phyloP scores from a whole-genome alignment of 768 basidiomycete genomes.

The Pilatotrama ljubarskyi region DNA sequence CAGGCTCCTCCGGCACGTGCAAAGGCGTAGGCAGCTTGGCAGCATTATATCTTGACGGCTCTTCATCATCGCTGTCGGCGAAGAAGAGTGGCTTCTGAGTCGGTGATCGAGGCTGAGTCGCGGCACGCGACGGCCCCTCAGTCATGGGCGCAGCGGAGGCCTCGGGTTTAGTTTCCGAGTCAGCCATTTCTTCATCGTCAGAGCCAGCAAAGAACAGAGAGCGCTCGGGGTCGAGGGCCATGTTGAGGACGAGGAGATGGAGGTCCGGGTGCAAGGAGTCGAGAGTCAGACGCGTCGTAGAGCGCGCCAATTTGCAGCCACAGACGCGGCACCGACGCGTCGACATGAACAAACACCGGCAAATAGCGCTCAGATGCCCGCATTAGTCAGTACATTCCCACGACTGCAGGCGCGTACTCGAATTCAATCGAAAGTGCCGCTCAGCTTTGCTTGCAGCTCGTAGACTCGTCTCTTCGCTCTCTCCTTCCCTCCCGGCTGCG shows the following conservation, averaged over 20 bases:
- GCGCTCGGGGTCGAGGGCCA: conserved; percentile 24
- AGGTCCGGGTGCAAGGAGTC: not conserved
- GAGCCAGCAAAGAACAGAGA: conserved; percentile 62
- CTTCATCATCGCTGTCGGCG: conserved; percentile 47
- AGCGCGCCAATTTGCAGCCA: conserved; percentile 22
- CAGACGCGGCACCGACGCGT: conserved; percentile 25
- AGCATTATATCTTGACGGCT: conserved; percentile 5
- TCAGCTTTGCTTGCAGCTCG: not conserved
- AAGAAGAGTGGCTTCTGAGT: conserved; percentile 40
- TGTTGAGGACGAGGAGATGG: not conserved
- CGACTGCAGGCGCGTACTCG: conserved; percentile 10
- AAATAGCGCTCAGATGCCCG: not conserved
- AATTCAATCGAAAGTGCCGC: conserved; percentile 13
- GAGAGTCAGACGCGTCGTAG: conserved; percentile 10
- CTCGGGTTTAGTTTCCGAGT: not conserved
- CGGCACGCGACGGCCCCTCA: not conserved
- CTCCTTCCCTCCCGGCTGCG: not conserved
- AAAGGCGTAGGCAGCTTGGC: not conserved
- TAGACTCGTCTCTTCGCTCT: not conserved
- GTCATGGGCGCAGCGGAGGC: not conserved
- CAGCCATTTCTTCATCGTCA: conserved; percentile 45
- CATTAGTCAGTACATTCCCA: conserved; percentile 7
- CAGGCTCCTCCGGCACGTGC: not conserved
- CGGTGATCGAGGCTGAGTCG: not conserved
- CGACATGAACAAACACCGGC: conserved; percentile 17